These are phyloP conservation scores for Parachlorella kessleri DNA, from an alignment of 139 green algal species.

Conservation along the genomic window DNA sequence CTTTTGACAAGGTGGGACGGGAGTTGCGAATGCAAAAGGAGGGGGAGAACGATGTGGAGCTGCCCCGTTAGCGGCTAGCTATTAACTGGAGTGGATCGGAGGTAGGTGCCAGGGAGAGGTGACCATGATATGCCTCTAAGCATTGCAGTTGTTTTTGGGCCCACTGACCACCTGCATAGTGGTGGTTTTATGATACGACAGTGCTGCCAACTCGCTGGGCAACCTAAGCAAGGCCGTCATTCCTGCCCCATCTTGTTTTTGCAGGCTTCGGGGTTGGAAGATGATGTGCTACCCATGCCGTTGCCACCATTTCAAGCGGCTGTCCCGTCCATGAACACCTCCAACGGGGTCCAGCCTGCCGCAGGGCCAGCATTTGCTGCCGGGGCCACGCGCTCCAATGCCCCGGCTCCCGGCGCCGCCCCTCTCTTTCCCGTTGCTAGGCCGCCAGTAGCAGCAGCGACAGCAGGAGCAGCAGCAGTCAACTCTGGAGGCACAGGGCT, in stretches of 20 bases:
- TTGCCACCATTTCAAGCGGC: background rate
- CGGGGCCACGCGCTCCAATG: no score
- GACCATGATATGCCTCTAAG: background rate
- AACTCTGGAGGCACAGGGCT: background rate
- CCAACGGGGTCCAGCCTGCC: background rate
- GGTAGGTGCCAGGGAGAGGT: no score
- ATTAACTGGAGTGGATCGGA: no score
- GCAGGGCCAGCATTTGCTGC: no score
- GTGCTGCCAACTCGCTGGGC: no score
- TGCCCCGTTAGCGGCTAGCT: no score
- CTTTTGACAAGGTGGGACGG: slow-evolving; percentile 31
- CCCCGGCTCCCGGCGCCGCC: no score
- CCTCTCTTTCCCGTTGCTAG: no score
- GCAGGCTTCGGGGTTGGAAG: background rate
- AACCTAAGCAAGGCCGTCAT: no score
- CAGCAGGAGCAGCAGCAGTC: background rate
- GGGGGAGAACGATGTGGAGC: background rate
- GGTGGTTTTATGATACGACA: background rate
- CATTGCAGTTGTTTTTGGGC: background rate
- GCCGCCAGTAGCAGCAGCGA: no score
- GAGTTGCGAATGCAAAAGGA: background rate
- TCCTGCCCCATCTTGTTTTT: no score
- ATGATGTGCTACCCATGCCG: background rate
- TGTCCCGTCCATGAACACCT: background rate
- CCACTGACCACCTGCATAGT: background rate